Evolutionary conservation across 1,284 basidiomycete species (phyloP), one percentile per base, ranked within the genome.

Genomic region (Ustilago nuda): DNA sequence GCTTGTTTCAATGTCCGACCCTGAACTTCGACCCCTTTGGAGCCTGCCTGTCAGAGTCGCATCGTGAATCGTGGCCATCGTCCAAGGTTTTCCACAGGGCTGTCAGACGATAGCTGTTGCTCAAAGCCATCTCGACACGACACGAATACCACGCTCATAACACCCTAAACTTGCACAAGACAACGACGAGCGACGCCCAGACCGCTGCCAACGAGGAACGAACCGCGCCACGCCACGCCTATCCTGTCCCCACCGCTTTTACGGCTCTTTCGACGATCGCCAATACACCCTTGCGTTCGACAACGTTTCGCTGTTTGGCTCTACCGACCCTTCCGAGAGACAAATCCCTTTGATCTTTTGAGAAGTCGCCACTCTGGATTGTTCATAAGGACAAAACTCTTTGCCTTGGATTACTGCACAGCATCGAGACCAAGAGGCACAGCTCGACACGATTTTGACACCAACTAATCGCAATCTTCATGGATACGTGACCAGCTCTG

Each of bases 241-340:
- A 3, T 27, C 13, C 15, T 53, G 52, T 53, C 33, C 19, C 48
- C 48, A 32, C 30, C 48, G 48, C 50, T 35, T 11, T 32, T 6
- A 51, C 52, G 52, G 52, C 32, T 37, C 11, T 53, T 35, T 35
- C 52, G 35, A 53, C 52, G 23, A n/a, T 53, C 52, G 17, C 35
- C 52, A 15, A 19, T 33, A 33, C 51, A 52, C 11, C 27, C 8
- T 27, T 30, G 27, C n/a, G 8, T 13, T 13, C 46, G n/a, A 30
- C 46, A 32, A 50, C 27, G 27, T 27, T 50, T 27, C 11, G 48
- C 27, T 8, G 27, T 27, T 50, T 27, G 23, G 48, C 27, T 8
- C 48, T 50, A 17, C 30, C 48, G 27, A 50, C 48, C 5, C 8
- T 50, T 32, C 30, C 48, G n/a, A 8, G 6, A 12, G 27, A 30